Base-by-base conservation (phyloP, 2,329 filamentous ascomycete species). In the Pestalotiopsis sp. region DNA sequence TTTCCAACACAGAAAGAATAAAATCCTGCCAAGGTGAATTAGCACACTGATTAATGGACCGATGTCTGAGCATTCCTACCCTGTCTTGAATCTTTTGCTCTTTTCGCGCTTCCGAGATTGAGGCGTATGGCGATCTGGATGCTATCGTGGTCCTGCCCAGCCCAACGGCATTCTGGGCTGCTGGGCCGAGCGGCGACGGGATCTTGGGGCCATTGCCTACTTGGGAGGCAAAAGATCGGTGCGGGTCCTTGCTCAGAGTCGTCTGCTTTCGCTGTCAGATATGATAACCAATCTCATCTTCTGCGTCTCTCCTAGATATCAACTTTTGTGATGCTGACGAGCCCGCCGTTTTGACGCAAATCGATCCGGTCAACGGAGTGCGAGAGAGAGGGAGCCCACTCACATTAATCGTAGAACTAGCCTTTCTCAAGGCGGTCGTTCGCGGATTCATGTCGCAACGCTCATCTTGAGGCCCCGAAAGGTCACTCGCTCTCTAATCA, bases 1-100 rank as follows among this genome's bases (percentile, higher is more conserved):
- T 94, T 75, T 93, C 93, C 39, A 99, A 84, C 3, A 98, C 88
- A 17, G 94, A 94, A 39, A 97, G 86, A 73, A 97, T 91, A 74
- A 97, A 92, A 76, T 97, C 93, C 91, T 94, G 71, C 44, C 7
- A 48, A 20, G 44, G 44, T 9, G 4, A 22, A 65, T 74, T 39
- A 73, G 68, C 39, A 38, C 56, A 11, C 35, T 40, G 35, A 10
- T 17, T 3, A 40, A n/a, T 39, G 14, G 30, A 38, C 22, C 13
- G 5, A 11, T 11, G 17, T 39, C 5, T 13, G 26, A 58, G 6
- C 6, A 59, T 17, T 13, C 20, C 4, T 79, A 86, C 84, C 73
- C 84, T 80, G 69, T 87, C 84, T 66, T 82, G 77, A 20, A 80
- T 82, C 69, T 82, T 82, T 68, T 81, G 82, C 68, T 82, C 78